Conservation (phyloP, 768 basidiomycete species). For the Collybia mongolica region DNA sequence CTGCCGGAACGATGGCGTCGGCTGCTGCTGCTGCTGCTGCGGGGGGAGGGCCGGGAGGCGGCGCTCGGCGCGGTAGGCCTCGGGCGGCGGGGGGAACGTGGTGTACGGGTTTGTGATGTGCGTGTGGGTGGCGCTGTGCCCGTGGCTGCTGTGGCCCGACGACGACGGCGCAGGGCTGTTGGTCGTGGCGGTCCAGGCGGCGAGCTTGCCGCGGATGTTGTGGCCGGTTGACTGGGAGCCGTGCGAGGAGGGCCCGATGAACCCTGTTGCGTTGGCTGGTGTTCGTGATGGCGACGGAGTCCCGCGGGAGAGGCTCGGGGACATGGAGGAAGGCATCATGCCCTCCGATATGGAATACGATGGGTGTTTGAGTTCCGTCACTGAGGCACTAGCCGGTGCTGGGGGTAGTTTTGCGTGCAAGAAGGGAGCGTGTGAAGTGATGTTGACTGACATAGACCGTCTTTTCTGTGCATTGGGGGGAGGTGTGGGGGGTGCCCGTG, state of each 20-base stretch:
- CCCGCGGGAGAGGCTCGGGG: conserved; percentile 28
- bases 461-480: conserved; percentile 50
- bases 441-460: conserved; percentile 65
- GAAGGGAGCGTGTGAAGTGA: conserved; percentile 29
- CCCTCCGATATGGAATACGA: conserved; percentile 35
- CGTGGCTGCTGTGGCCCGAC: conserved; percentile 9
- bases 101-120: conserved; percentile 11
- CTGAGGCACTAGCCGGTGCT: conserved; percentile 27
- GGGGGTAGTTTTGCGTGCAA: conserved; percentile 20
- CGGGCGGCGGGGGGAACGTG: conserved; percentile 9
- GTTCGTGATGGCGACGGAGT: conserved; percentile 40
- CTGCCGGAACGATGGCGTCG: conserved; percentile 39
- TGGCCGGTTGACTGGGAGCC: conserved; percentile 33
- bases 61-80: conserved; percentile 9
- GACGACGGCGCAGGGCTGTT: conserved; percentile 13
- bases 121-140: conserved; percentile 3
- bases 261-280: conserved; percentile 32
- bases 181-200: conserved; percentile 43
- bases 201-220: conserved; percentile 46
- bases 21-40: conserved; percentile 6
- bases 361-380: conserved; percentile 27
- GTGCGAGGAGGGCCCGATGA: conserved; percentile 36
- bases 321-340: conserved; percentile 20
- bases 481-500: conserved; percentile 11
- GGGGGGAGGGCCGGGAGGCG: conserved; percentile 16